Evolutionary conservation across 805 yeast genomes (phyloP).

Genomic region (Jamesozyma lodderae): DNA sequence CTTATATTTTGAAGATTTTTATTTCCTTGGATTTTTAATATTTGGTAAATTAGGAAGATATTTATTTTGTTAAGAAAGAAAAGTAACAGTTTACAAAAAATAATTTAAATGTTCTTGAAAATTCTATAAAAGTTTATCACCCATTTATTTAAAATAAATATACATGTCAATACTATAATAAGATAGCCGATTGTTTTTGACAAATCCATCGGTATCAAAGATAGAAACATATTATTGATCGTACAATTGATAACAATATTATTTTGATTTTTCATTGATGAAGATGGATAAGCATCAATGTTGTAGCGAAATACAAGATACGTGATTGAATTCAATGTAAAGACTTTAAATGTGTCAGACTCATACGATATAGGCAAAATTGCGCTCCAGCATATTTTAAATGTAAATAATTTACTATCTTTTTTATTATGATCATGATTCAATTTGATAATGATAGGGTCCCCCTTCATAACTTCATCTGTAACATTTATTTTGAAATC

Average conservation of each 20-base stretch:
- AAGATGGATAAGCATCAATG: slow-evolving; percentile 17
- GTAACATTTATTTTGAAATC: not conserved
- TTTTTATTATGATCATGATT: not conserved
- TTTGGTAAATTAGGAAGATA: slow-evolving; percentile 65
- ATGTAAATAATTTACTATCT: not conserved
- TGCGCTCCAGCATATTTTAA: slow-evolving; percentile 28
- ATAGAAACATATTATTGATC: not conserved
- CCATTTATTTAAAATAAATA: slow-evolving; percentile 1
- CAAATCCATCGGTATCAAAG: not conserved
- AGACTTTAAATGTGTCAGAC: not conserved
- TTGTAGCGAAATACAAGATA: not conserved
- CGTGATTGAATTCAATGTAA: not conserved
- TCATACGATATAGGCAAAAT: slow-evolving; percentile 13
- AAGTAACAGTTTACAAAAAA: not conserved
- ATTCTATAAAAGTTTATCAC: not conserved
- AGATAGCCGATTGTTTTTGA: not conserved
- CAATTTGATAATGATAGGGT: not conserved
- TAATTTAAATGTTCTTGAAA: not conserved
- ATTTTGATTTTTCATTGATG: not conserved
- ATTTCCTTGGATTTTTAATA: slow-evolving; percentile 54
- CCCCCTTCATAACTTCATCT: not conserved
- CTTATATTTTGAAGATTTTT: slow-evolving; percentile 38
- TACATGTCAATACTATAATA: not conserved
- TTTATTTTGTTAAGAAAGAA: slow-evolving; percentile 29
- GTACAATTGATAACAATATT: not conserved